Percentiles rank a stretch among this genome's conserved stretches.
Evolutionary conservation across 331 rosid species (phyloP).

Genomic region (Rhamnella rubrinervis): DNA sequence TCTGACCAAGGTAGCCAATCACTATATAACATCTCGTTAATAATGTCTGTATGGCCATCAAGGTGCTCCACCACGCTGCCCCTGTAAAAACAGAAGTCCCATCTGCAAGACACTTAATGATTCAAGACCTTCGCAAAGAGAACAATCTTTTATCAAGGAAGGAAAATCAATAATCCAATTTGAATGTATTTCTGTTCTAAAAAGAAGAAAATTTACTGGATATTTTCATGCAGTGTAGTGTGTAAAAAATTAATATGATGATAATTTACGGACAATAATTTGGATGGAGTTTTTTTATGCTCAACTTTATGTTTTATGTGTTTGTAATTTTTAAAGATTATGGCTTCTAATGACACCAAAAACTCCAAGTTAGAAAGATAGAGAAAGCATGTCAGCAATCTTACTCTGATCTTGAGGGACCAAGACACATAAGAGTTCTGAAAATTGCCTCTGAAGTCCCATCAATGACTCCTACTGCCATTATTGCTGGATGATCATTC

Average conservation of each 20-base stretch:
- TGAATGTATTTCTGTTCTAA: neutral
- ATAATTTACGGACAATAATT: too few species aligned
- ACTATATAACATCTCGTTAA: slow-evolving; percentile 58
- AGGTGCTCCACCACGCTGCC: slow-evolving; percentile 79
- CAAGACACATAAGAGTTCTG: slow-evolving; percentile 76
- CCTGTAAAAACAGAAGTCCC: slow-evolving; percentile 75
- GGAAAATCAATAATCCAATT: neutral
- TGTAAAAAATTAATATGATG: too few species aligned
- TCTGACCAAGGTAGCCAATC: slow-evolving; percentile 89
- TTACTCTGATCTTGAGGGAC: slow-evolving; percentile 84
- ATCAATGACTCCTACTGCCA: slow-evolving; percentile 87
- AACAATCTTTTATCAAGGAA: slow-evolving; percentile 11
- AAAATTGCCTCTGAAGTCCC: slow-evolving; percentile 83
- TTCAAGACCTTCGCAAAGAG: slow-evolving; percentile 24
- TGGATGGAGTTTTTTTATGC: too few species aligned
- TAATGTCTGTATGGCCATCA: slow-evolving; percentile 89
- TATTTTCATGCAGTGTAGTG: too few species aligned
- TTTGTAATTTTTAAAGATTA: too few species aligned
- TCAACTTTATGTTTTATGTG: too few species aligned
- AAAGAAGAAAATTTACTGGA: neutral
- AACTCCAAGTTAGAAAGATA: slow-evolving; percentile 13
- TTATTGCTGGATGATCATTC: slow-evolving; percentile 82
- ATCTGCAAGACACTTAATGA: slow-evolving; percentile 56
- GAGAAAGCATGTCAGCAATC: slow-evolving; percentile 20
- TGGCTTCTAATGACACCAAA: neutral